Conservation (phyloP, 192 early-diverging fungal genomes). For the Entomortierella beljakovae region DNA sequence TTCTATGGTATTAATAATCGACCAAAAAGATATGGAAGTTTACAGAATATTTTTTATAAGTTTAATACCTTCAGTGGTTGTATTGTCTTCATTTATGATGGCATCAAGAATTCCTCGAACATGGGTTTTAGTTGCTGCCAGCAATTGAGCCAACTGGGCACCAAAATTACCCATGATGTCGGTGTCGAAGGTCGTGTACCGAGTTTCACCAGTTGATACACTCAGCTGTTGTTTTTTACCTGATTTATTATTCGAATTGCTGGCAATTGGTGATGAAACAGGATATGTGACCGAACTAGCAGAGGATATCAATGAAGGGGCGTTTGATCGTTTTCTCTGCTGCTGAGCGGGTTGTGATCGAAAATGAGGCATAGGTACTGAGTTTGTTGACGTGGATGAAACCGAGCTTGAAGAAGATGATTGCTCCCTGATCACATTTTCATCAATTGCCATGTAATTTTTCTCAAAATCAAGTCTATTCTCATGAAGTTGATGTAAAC, state of each 20-base stretch:
- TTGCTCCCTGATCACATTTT: neutral
- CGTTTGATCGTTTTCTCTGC: conserved; percentile 6
- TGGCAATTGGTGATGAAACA: neutral
- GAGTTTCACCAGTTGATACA: neutral
- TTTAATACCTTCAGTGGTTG: neutral
- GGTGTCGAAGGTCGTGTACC: neutral
- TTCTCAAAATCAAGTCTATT: neutral
- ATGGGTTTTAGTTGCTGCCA: conserved; percentile 28
- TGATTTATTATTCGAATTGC: neutral
- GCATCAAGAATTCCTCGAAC: conserved; percentile 27
- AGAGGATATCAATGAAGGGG: neutral
- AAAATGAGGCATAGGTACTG: conserved; percentile 45
- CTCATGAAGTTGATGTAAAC: conserved; percentile 3
- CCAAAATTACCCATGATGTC: conserved; percentile 9
- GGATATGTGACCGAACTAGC: neutral
- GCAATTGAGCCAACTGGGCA: conserved; percentile 30
- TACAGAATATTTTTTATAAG: neutral
- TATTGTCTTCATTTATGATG: conserved; percentile 7
- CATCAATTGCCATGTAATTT: neutral
- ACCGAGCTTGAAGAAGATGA: neutral
- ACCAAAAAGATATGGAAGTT: neutral
- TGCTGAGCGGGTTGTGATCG: conserved; percentile 23
- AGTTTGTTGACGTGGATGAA: neutral
- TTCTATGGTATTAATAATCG: neutral
- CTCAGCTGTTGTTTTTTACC: conserved; percentile 1